Evolutionary conservation across 345 rosid species (phyloP).

Genomic region (Fremontodendron californicum): DNA sequence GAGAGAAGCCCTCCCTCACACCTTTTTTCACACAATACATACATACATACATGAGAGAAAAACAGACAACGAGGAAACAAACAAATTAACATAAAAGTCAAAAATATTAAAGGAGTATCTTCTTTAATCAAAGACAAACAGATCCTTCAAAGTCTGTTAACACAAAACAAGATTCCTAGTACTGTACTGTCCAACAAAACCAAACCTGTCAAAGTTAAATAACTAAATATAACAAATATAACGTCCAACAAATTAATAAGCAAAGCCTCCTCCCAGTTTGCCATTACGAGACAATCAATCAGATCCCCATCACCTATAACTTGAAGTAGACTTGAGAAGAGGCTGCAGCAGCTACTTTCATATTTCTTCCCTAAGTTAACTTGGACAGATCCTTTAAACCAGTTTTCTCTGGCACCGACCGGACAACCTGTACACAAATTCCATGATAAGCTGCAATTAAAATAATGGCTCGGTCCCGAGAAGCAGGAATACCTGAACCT

Average conservation of each 20-base stretch:
- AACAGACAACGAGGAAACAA: too few species aligned
- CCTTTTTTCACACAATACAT: too few species aligned
- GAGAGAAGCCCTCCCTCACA: too few species aligned
- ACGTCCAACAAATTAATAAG: background rate
- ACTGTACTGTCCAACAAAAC: too few species aligned
- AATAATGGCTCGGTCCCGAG: conserved; percentile 16
- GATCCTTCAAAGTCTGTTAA: too few species aligned
- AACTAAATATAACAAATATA: too few species aligned
- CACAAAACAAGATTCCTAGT: too few species aligned
- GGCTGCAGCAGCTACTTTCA: background rate
- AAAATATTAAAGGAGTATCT: too few species aligned
- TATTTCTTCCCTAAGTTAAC: background rate
- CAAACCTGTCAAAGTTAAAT: too few species aligned
- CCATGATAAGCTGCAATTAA: conserved; percentile 29
- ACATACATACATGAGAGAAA: too few species aligned
- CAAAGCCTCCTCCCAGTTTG: background rate
- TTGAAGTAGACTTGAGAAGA: background rate
- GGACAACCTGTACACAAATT: conserved; percentile 35
- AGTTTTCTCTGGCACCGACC: background rate
- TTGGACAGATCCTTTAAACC: background rate
- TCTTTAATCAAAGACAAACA: too few species aligned
- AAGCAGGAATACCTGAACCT: conserved; percentile 48
- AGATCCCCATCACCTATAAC: background rate
- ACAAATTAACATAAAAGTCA: too few species aligned
- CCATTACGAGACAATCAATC: background rate